Evolutionary conservation across 1,284 basidiomycete genomes (phyloP), one percentile per base, ranked within the genome.

Genomic region (Heterobasidion parviporum): DNA sequence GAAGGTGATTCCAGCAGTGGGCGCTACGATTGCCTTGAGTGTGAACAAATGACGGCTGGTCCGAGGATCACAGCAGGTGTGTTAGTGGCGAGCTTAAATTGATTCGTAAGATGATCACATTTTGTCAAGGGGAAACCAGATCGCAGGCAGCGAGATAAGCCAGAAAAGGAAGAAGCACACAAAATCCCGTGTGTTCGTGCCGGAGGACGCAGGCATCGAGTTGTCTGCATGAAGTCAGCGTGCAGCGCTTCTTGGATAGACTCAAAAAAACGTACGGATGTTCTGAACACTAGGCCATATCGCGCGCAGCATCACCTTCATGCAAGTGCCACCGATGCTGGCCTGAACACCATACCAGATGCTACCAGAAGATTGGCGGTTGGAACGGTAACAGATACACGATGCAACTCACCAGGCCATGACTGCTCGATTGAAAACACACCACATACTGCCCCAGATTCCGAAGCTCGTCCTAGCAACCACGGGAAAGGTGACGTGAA

Each of bases 91-190:
- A 56, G 56, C 43, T 50, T 53, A 43, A 36, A 15, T 18, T 10
- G 41, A 35, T 33, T 43, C 16, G 45, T 49, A 52, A 33, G 62
- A 57, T 55, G 52, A 51, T 51, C 43, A 83, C 82, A 93, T 85
- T 67, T 87, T 81, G 73, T 92, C 87, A 47, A 92, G 83, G 4
- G 87, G 87, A 57, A 91, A 85, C 82, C 83, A 90, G 60, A 92
- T 87, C 32, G 85, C 82, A 4, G 89, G 87, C 10, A 94, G 75
- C 36, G 83, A 88, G 55, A 92, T 76, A 46, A 92, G 71, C 82
- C 89, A 92, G 75, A 93, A 95, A 59, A 95, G 74, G 75, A 94
- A 86, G 79, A 94, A 95, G 60, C 82, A 83, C 70, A 93, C 72
- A 63, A 89, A 87, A 67, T 88, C 83, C 44, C 77, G 73, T 2